Evolutionary conservation across 129 eudicot species (phyloP), one percentile per base, ranked within the genome.

Genomic region (Flaveria trinervia): DNA sequence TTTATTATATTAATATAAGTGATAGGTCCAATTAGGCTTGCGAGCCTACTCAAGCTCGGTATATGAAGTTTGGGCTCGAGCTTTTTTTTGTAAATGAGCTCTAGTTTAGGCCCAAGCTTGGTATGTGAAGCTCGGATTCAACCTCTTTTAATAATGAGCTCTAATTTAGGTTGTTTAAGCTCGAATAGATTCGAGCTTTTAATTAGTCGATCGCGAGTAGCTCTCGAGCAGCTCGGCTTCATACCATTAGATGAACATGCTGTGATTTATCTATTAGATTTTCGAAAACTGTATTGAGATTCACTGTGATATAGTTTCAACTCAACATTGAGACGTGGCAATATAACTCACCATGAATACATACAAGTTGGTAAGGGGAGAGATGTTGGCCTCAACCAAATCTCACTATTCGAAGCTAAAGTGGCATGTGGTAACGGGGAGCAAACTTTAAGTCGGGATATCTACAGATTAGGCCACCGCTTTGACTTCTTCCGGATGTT

Each of bases 361-460:
- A 95, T 95, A 80, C 99, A 95, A 89, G 96, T 91, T 13, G 99
- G 99, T 20, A 95, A 95, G 81, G 99, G 99, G 73, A 75, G 99
- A 85, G 99, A 95, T 71, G 99, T 95, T 28, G 99, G 99, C 50
- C 94, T 95, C 77, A 95, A 95, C 88, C 99, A 95, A 83, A 95
- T 95, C 75, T 95, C 97, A 56, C 96, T 95, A 33, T 95, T 95
- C 75, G 99, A 95, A 85, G 99, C 99, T 33, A 95, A 95, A 86
- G 99, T 95, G 26, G 99, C 99, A 73, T 95, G 99, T 65, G 99
- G 99, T 62, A 95, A 95, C 44, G 99, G 99, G 76, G 99, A 95
- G 85, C 99, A 95, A 85, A 95, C 97, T 59, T 94, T 95, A 75
- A 95, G 99, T 79, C 96, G 99, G 48, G 99, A 95, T 85, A 82